A percentile compares a stretch with the other conserved stretches of the same genome.
phyloP scores from a whole-genome alignment of 345 rosid species.

The Populus ilicifolia region DNA sequence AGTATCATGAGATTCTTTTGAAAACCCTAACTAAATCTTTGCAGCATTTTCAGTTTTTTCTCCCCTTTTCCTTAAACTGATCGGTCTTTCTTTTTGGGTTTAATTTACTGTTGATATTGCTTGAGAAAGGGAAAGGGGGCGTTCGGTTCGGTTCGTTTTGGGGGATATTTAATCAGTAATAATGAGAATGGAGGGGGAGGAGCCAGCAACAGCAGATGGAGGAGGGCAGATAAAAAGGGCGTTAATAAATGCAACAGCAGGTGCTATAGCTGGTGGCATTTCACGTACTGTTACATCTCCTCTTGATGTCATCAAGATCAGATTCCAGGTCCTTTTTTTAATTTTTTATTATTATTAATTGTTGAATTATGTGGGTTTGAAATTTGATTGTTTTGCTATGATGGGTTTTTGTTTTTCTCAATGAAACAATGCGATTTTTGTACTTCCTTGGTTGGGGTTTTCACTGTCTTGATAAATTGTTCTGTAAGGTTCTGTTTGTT shows the following conservation, averaged over 20 bases:
- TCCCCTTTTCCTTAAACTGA: background rate
- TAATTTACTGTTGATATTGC: slow-evolving; percentile 5
- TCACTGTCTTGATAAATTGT: background rate
- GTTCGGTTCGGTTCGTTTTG: slow-evolving; percentile 6
- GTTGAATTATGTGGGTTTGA: background rate
- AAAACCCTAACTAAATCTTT: background rate
- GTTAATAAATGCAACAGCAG: slow-evolving; percentile 58
- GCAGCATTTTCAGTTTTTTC: background rate
- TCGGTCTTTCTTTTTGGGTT: background rate
- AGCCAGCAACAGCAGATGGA: slow-evolving; percentile 19
- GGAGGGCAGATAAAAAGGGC: slow-evolving; percentile 75
- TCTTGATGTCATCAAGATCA: slow-evolving; percentile 93
- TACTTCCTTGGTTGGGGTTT: too few species aligned
- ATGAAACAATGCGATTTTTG: too few species aligned
- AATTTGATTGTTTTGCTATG: background rate
- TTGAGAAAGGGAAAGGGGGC: slow-evolving; percentile 6
- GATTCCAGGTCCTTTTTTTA: slow-evolving; percentile 67
- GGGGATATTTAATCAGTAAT: background rate
- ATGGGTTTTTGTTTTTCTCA: background rate
- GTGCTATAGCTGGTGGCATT: slow-evolving; percentile 74
- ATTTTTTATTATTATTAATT: background rate
- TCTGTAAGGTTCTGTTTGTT: background rate
- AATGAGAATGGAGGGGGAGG: slow-evolving; percentile 34
- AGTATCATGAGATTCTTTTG: background rate
- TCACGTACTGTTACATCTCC: slow-evolving; percentile 94